Evolutionary conservation across 2,329 filamentous ascomycete genomes (phyloP), one percentile per base, ranked within the genome.

Genomic region (Epichloe elymi): DNA sequence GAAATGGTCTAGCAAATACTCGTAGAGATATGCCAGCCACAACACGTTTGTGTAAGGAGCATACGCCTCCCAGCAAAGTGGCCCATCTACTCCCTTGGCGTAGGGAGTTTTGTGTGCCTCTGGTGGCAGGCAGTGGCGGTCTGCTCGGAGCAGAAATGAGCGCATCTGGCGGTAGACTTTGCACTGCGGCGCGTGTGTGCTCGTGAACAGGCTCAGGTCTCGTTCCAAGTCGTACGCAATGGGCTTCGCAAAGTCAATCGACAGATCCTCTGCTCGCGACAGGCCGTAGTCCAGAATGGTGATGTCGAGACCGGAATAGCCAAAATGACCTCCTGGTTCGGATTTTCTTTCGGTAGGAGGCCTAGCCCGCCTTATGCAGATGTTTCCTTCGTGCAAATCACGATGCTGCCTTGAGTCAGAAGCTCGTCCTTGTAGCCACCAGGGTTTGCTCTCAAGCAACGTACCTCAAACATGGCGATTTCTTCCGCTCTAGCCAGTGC

Each of bases 281-380:
- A 84, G 69, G 0, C 80, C 80, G 55, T 83, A 84, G 63, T 84
- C 80, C 5, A 84, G 67, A 40, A 84, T 78, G 0, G 80, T 83
- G 45, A 83, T 76, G 51, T 82, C 77, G 4, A 83, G 67, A 1
- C 79, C 79, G 0, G 80, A 83, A 56, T 71, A 75, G 30, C 79
- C 79, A 61, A 80, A 80, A 47, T 69, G 66, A 3, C 68, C 64
- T 0, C 49, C 55, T 3, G 64, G 60, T 14, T 58, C 58, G 42
- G 63, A 55, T 4, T 63, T 61, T 36, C 62, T 63, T 2, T 65
- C 58, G 8, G 59, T 59, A 0, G 70, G 59, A 3, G 68, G 57
- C 3, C 66, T 60, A 1, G 67, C 64, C 49, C 70, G 71, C 3
- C 73, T 70, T 46, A 83, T 71, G 55, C 80, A 83, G 15, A 84